Evolutionary conservation across 495 filamentous ascomycete genomes (phyloP).

Genomic region (Symbiotaphrina buchneri): DNA sequence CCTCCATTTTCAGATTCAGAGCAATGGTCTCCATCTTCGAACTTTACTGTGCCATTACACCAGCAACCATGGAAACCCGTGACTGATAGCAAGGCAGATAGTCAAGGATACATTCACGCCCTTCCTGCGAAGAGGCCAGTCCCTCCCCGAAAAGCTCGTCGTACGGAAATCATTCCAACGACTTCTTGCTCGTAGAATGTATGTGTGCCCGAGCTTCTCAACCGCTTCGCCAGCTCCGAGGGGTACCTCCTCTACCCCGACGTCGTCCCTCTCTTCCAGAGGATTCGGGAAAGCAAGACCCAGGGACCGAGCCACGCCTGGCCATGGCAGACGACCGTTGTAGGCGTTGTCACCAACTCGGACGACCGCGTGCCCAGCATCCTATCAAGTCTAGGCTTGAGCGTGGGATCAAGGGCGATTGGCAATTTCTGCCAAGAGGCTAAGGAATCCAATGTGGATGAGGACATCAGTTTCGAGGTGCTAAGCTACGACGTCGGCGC

Average conservation of each 20-base stretch:
- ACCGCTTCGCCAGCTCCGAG: conserved; percentile 33
- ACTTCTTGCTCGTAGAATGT: conserved; percentile 63
- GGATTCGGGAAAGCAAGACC: conserved; percentile 10
- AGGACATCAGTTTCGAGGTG: conserved; percentile 40
- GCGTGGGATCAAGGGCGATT: conserved; percentile 17
- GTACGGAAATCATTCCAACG: conserved; percentile 60
- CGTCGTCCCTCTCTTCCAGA: conserved; percentile 26
- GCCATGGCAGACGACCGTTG: conserved; percentile 18
- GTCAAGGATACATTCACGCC: conserved; percentile 20
- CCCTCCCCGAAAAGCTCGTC: conserved; percentile 27
- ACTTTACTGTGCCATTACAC: no score
- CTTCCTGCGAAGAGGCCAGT: conserved; percentile 8
- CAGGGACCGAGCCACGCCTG: conserved; percentile 4
- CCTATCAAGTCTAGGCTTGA: conserved; percentile 34
- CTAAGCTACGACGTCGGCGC: conserved; percentile 53
- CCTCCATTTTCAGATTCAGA: no score
- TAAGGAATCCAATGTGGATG: conserved; percentile 5
- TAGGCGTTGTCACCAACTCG: conserved; percentile 59
- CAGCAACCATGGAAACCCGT: no score
- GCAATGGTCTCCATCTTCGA: no score
- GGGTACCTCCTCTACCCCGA: conserved; percentile 38
- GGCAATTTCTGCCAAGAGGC: conserved; percentile 1
- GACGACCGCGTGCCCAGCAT: conserved; percentile 45
- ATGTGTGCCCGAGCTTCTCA: conserved; percentile 26
- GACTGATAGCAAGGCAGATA: no score